These are phyloP conservation scores for Incumbomyces lentus DNA, from an alignment of 2,329 filamentous ascomycete genomes.

Conservation along the genomic window DNA sequence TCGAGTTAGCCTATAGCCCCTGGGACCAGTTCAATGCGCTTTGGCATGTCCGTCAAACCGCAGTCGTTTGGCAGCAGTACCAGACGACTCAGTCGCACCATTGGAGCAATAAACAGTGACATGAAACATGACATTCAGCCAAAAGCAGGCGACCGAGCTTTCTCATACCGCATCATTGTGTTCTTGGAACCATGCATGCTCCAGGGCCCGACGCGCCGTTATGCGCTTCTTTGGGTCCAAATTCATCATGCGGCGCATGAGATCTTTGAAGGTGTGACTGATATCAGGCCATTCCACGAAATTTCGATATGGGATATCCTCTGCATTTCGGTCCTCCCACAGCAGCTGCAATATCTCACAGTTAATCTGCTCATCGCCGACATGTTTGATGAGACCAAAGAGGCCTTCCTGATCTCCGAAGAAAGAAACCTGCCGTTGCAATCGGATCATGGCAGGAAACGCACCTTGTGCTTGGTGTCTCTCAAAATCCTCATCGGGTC, in stretches of 20 bases:
- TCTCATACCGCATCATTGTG: no score
- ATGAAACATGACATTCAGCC: no score
- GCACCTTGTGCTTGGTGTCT: conserved; percentile 28
- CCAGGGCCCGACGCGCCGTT: conserved; percentile 25
- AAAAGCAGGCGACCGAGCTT: no score
- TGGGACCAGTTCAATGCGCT: no score
- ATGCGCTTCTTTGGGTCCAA: conserved; percentile 25
- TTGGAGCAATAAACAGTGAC: no score
- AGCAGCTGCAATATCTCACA: no score
- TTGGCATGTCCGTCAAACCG: no score
- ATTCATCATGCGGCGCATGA: conserved; percentile 23
- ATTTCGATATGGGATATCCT: conserved; percentile 31
- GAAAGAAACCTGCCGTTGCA: conserved; percentile 39
- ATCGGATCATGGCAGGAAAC: no score
- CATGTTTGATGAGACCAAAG: conserved; percentile 32
- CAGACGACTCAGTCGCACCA: no score
- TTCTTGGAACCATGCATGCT: conserved; percentile 26
- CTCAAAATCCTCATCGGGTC: conserved; percentile 27
- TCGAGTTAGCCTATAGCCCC: no score
- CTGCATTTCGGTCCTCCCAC: conserved; percentile 33
- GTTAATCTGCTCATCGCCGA: no score
- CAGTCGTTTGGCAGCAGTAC: no score
- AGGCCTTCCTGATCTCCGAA: conserved; percentile 36
- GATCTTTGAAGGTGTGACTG: conserved; percentile 26
- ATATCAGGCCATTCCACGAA: conserved; percentile 32